A percentile compares a stretch with the other conserved stretches of the same genome.
phyloP scores from a whole-genome alignment of 108 stramenopile genomes.

The Nitzschia palea region DNA sequence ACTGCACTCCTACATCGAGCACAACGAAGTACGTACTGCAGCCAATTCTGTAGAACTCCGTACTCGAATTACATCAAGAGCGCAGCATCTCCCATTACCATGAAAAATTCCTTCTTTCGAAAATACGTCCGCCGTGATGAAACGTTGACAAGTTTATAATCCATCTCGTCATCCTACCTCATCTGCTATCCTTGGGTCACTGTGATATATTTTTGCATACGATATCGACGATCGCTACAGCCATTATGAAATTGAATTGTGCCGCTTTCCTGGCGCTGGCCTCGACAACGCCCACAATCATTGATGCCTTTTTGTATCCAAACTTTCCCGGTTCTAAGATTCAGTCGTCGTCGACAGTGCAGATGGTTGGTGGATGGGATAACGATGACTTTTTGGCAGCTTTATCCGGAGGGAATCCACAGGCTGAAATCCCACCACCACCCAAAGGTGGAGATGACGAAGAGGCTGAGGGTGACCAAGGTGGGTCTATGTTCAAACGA shows the following conservation, averaged over 20 bases:
- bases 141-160: too few species aligned
- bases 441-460: slow-evolving; percentile 27
- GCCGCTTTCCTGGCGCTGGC: slow-evolving; percentile 24
- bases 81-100: too few species aligned
- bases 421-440: not conserved
- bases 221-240: not conserved
- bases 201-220: not conserved
- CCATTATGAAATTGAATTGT: slow-evolving; percentile 18
- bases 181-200: too few species aligned
- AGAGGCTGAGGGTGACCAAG: slow-evolving; percentile 24
- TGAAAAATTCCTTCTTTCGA: too few species aligned
- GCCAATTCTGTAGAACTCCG: too few species aligned
- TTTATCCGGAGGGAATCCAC: slow-evolving; percentile 14
- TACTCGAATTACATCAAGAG: too few species aligned
- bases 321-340: not conserved
- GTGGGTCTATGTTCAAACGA: slow-evolving; percentile 35
- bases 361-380: slow-evolving; percentile 45
- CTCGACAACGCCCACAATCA: not conserved
- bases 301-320: not conserved
- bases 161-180: too few species aligned
- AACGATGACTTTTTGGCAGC: slow-evolving; percentile 57
- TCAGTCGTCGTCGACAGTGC: not conserved
- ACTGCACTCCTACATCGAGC: too few species aligned
- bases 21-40: too few species aligned
- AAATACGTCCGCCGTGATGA: too few species aligned